Conservation (phyloP, 176 grass and related monocot genomes). For the Elymus sibiricus region DNA sequence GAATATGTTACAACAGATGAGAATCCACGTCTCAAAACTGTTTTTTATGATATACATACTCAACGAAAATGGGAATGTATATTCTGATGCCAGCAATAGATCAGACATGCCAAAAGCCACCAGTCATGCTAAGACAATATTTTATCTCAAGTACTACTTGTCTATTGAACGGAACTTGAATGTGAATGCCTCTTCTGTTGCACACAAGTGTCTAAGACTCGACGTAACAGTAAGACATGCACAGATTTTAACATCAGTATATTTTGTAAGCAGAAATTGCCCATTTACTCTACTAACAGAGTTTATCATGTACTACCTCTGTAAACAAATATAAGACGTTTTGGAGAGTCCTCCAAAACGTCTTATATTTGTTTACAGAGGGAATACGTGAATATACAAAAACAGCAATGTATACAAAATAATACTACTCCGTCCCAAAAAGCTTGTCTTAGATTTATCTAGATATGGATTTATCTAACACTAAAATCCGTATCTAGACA, state of each 20-base stretch:
- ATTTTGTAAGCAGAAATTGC: background rate
- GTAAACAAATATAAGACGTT: too few species aligned
- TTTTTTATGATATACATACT: background rate
- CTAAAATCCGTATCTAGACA: too few species aligned
- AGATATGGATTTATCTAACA: too few species aligned
- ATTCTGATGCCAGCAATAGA: constrained; percentile 36
- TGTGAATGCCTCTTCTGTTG: constrained; percentile 6
- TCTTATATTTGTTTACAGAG: too few species aligned
- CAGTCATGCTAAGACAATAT: constrained; percentile 8
- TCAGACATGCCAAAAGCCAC: constrained; percentile 2
- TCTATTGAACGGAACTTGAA: background rate
- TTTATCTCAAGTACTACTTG: background rate
- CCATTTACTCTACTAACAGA: background rate
- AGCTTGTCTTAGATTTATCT: too few species aligned
- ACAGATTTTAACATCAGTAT: constrained; percentile 4
- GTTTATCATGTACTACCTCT: background rate
- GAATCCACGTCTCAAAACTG: background rate
- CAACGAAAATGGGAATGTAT: background rate
- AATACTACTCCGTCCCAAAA: background rate
- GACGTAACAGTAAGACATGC: background rate
- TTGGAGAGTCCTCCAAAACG: too few species aligned
- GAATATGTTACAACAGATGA: background rate
- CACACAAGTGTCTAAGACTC: background rate
- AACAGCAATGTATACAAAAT: background rate
- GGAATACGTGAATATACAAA: background rate